phyloP scores from a whole-genome alignment of 805 yeast genomes.

The Kodamaea lidongshanica region DNA sequence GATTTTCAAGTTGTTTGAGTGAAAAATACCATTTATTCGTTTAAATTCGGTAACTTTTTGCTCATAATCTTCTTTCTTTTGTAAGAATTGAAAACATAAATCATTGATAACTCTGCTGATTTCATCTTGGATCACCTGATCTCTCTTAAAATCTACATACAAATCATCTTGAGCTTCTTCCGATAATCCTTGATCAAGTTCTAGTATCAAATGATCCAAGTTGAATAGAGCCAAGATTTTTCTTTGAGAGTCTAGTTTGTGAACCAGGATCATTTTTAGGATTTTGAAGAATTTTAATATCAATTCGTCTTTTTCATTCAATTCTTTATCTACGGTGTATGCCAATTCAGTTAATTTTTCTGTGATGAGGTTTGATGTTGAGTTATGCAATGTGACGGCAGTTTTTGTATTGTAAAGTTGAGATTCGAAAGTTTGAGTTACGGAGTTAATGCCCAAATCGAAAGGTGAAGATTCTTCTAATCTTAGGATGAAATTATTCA shows the following conservation, averaged over 20 bases:
- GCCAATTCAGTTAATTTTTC: slow-evolving; percentile 36
- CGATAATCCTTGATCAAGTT: slow-evolving; percentile 14
- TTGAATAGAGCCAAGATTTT: slow-evolving; percentile 24
- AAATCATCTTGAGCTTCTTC: slow-evolving; percentile 12
- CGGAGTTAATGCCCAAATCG: slow-evolving; percentile 1
- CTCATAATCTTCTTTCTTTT: slow-evolving; percentile 25
- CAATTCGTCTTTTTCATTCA: slow-evolving; percentile 31
- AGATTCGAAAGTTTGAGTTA: slow-evolving; percentile 21
- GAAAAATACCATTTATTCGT: slow-evolving; percentile 10
- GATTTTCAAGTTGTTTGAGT: slow-evolving; percentile 6
- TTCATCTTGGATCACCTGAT: slow-evolving; percentile 36
- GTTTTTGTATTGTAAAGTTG: slow-evolving; percentile 31
- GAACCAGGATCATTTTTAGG: slow-evolving; percentile 17
- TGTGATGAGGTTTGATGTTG: slow-evolving; percentile 29
- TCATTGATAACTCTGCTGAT: slow-evolving; percentile 35
- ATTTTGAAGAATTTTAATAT: slow-evolving; percentile 23
- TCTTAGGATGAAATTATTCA: slow-evolving; percentile 22
- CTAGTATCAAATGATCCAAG: slow-evolving; percentile 28
- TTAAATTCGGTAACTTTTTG: slow-evolving; percentile 9
- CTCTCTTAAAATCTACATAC: slow-evolving; percentile 21
- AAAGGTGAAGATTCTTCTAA: slow-evolving; percentile 5
- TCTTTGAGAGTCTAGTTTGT: slow-evolving; percentile 26
- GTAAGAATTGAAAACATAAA: slow-evolving; percentile 29
- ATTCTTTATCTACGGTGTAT: slow-evolving; percentile 32
- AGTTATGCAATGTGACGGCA: slow-evolving; percentile 29